Base-by-base conservation (phyloP, 2,329 filamentous ascomycete species). In the Aspergillus unguis region DNA sequence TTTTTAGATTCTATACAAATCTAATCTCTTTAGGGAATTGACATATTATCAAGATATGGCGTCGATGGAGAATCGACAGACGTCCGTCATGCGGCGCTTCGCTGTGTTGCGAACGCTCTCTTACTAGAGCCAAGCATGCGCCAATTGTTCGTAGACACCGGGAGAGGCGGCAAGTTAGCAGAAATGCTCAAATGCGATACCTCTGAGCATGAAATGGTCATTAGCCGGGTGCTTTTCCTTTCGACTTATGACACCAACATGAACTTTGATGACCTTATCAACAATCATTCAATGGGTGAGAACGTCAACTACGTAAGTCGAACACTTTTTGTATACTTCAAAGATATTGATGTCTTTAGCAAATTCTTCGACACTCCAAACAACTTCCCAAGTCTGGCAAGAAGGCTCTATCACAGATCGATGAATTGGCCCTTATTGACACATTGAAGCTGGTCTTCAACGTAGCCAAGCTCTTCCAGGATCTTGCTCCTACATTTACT, bases 371-470 rank as follows among this genome's bases (percentile, higher is more conserved):
- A 4, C 92, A 96, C 72, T 82, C 82, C 5, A 81, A 79, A 56
- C 71, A 75, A 61, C 82, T 80, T 57, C 75, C 75, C 4, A 74
- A 74, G 48, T 67, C 60, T 5, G 65, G 65, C 44, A 63, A 63
- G 55, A 70, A 60, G 45, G 62, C 69, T 25, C 60, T 70, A 32
- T 60, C 68, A 3, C 65, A 68, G 50, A 68, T 92, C 80, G 84
- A 87, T 58, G 84, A 87, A 53, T 84, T 92, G 83, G 90, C 92
- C 0, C 78, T 97, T 35, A 80, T 79, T 6, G 92, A 97, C 70
- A 92, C 88, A 0, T 75, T 94, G 45, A 96, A 95, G 65, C 79
- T 97, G 37, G 74, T 95, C 47, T 97, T 95, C 78, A 96, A 96
- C 70, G 78, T 96, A 48, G 88, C 87, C 1, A 85, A 92, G 62